Base-by-base conservation (phyloP, 108 stramenopile species). In the Seminavis robusta region DNA sequence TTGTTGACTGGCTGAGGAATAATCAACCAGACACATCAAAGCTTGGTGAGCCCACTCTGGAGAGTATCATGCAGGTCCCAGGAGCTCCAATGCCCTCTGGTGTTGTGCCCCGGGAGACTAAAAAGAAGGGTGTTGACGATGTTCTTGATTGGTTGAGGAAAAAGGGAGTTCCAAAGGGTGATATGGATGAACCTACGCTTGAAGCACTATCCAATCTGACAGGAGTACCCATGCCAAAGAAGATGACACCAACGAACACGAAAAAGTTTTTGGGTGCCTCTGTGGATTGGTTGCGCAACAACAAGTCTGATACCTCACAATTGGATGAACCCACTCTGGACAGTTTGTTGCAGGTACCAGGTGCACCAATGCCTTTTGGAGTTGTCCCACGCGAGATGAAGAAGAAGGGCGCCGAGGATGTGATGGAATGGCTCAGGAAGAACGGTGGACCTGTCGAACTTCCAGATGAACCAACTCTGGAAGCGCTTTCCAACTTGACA, bases 141-240 rank as follows among this genome's bases (percentile, higher is more conserved):
- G 28, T 55, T 33, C 38, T 62, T 15, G 16, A 50, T 16, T 70
- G 69, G 69, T n/a, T 70, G 36, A 51, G 69, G 16, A 29, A 50
- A 19, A 46, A 51, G 38, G 61, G 40, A 10, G 21, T 45, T 5
- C 20, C 38, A 8, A n/a, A 15, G 1, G 20, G 27, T 41, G 58
- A 43, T 21, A 9, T 52, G 6, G 61, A 57, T 29, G 60, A 61
- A 34, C 48, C 60, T 6, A 19, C 43, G 19, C 13, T 46, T 9
- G 27, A 21, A 33, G 41, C 45, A 27, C 33, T 59, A 10, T 43
- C 57, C 16, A 59, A 19, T 21, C 13, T 59, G 11, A 10, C 57
- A 3, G 57, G 57, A 2, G 30, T 59, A 31, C 57, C 47, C 16
- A 3, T 48, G 3, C 47, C 47, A 24, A 17, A 26, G 15, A 45